Percentiles rank a stretch among this genome's conserved stretches.
Conservation (phyloP, 257 asterid species). For the Nicotiana benthamiana region DNA sequence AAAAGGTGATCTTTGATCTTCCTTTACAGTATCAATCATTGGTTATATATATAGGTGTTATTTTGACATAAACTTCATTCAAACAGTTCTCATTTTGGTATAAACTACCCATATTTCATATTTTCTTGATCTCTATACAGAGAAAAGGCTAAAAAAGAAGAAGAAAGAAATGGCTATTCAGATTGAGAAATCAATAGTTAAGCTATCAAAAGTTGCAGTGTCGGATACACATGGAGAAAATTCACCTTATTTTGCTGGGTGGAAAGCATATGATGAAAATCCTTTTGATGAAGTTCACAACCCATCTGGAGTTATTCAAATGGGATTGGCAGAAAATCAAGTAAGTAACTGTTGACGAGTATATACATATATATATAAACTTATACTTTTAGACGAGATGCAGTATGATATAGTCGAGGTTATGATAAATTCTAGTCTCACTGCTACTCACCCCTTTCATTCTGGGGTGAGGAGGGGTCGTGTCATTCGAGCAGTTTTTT, state of each 20-base stretch:
- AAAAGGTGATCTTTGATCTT: slow-evolving; percentile 29
- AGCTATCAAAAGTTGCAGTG: slow-evolving; percentile 51
- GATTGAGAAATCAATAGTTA: slow-evolving; percentile 19
- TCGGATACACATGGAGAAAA: slow-evolving; percentile 86
- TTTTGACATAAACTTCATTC: slow-evolving; percentile 14
- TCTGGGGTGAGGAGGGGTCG: background rate
- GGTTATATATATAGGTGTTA: slow-evolving; percentile 30
- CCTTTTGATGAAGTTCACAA: slow-evolving; percentile 53
- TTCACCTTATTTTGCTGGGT: slow-evolving; percentile 88
- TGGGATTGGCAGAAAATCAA: slow-evolving; percentile 95
- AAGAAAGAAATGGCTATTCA: slow-evolving; percentile 33
- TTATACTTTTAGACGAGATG: too few species aligned
- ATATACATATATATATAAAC: too few species aligned
- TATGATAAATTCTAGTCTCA: background rate
- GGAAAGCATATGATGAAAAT: slow-evolving; percentile 85
- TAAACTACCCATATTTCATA: background rate
- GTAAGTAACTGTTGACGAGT: slow-evolving; percentile 19
- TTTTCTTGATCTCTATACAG: background rate
- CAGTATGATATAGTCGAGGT: background rate
- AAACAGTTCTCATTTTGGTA: background rate
- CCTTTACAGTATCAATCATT: slow-evolving; percentile 36
- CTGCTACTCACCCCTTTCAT: background rate
- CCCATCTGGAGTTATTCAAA: slow-evolving; percentile 78
- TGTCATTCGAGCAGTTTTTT: background rate
- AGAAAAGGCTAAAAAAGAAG: background rate